Evolutionary conservation across 2,329 filamentous ascomycete species (phyloP), one percentile per base, ranked within the genome.

Genomic region (Xylariales sp.): DNA sequence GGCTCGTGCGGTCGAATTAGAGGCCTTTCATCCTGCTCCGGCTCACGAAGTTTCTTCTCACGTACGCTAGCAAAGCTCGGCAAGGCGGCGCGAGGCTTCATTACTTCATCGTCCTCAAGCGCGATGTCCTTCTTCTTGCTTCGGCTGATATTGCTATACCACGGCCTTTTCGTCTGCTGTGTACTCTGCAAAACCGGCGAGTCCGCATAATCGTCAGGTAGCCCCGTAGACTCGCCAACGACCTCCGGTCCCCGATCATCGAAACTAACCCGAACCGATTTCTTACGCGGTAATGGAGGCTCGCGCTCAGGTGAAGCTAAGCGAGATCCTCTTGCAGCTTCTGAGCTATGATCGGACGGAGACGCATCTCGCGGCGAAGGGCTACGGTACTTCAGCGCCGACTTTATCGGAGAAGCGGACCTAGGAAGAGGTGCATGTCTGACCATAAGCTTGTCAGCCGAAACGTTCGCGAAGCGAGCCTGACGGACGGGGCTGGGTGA

Each of bases 41-140:
- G 51, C 37, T 78, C 72, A 28, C 65, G 71, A 6, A 63, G 56
- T 49, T 79, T 80, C 59, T 76, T 80, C 20, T 82, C 78, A 16
- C 83, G 73, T 16, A 90, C 71, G 53, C 86, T 89, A 14, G 85
- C 85, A 59, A 90, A 90, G 1, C 75, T 82, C 2, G 86, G 86
- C 27, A 90, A 64, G 2, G 80, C 80, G 5, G 86, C 84, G 22
- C 84, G 70, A n/a, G 86, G 86, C 50, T 80, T 80, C 82, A 88
- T 87, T 11, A 80, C 65, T 45, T 82, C 75, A 31, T 85, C 80
- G 21, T 85, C 78, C n/a, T 82, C 72, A 2, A 71, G 49, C 9
- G 62, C 45, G 12, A 64, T 54, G 4, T 77, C 76, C 51, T 74
- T 76, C 57, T 75, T 74, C 52, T 73, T 72, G 31, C 62, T 60